Evolutionary conservation across 2,329 filamentous ascomycete genomes (phyloP).

Genomic region (Teratosphaeria gauchensis): DNA sequence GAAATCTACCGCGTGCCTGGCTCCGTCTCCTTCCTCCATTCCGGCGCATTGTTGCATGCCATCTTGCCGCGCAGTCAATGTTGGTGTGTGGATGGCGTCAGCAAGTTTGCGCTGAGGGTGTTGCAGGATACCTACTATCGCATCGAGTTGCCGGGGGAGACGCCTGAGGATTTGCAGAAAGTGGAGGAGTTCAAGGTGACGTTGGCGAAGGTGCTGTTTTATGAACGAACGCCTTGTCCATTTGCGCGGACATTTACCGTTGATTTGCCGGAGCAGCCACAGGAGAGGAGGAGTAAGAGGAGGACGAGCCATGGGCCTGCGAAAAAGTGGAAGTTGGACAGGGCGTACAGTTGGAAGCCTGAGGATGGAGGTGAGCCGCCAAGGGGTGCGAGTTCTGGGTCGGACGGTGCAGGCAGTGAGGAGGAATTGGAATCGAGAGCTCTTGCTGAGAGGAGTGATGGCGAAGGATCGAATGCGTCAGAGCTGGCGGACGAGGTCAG

Average conservation of each 20-base stretch:
- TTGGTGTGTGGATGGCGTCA: conserved; percentile 81
- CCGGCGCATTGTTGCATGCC: conserved; percentile 71
- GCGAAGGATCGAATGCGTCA: not conserved
- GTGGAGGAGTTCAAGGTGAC: conserved; percentile 60
- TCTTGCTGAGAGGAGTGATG: conserved; percentile 4
- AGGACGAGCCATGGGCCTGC: conserved; percentile 55
- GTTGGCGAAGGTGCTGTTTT: conserved; percentile 64
- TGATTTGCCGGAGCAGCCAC: conserved; percentile 58
- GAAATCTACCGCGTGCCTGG: conserved; percentile 79
- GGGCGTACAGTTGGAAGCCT: conserved; percentile 36
- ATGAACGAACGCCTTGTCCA: conserved; percentile 80
- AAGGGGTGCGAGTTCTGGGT: not conserved
- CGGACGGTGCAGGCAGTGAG: conserved; percentile 5
- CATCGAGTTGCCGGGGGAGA: conserved; percentile 67
- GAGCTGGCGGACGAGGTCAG: conserved; percentile 1
- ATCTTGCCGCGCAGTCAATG: conserved; percentile 85
- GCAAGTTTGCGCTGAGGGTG: conserved; percentile 80
- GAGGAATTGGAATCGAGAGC: conserved; percentile 2
- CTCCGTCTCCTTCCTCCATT: conserved; percentile 80
- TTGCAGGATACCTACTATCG: conserved; percentile 78
- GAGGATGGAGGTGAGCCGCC: conserved; percentile 26
- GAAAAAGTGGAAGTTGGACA: conserved; percentile 41
- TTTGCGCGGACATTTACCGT: conserved; percentile 71
- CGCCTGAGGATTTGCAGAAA: conserved; percentile 52
- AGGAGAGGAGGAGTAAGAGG: conserved; percentile 49